Conservation (phyloP, 2,329 filamentous ascomycete genomes). For the Sphaerulina musiva region DNA sequence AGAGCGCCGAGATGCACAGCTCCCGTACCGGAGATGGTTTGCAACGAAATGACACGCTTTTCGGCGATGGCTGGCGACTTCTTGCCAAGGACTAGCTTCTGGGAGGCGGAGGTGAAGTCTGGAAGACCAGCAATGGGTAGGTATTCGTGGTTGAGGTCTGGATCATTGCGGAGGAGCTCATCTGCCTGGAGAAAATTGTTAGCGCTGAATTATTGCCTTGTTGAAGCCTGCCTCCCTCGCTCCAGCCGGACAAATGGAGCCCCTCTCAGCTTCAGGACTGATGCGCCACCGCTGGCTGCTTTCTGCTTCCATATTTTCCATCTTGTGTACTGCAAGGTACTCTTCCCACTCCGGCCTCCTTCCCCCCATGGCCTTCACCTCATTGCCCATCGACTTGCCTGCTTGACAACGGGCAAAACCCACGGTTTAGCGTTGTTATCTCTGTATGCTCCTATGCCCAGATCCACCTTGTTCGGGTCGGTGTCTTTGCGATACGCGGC, state of each 20-base stretch:
- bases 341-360: background rate
- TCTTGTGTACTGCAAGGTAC: too few relatives aligned
- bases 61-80: conserved; percentile 77
- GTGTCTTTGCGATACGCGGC: conserved; percentile 77
- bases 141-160: conserved; percentile 94
- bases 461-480: conserved; percentile 74
- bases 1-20: conserved; percentile 88
- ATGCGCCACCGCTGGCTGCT: too few relatives aligned
- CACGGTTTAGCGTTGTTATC: conserved; percentile 95
- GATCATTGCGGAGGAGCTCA: conserved; percentile 78
- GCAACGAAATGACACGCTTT: conserved; percentile 72
- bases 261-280: too few relatives aligned
- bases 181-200: conserved; percentile 60
- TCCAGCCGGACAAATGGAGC: too few relatives aligned
- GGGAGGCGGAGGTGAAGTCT: conserved; percentile 80
- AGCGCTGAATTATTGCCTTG: background rate
- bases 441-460: conserved; percentile 92
- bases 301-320: too few relatives aligned
- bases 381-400: conserved; percentile 52
- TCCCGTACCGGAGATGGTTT: conserved; percentile 96
- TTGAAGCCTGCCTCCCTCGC: too few relatives aligned
- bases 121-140: conserved; percentile 87
- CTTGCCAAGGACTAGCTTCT: conserved; percentile 77
- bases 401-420: conserved; percentile 92
- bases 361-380: too few relatives aligned